These are phyloP conservation scores for Collybia sordida DNA, from an alignment of 768 basidiomycete species.

Conservation along the genomic window DNA sequence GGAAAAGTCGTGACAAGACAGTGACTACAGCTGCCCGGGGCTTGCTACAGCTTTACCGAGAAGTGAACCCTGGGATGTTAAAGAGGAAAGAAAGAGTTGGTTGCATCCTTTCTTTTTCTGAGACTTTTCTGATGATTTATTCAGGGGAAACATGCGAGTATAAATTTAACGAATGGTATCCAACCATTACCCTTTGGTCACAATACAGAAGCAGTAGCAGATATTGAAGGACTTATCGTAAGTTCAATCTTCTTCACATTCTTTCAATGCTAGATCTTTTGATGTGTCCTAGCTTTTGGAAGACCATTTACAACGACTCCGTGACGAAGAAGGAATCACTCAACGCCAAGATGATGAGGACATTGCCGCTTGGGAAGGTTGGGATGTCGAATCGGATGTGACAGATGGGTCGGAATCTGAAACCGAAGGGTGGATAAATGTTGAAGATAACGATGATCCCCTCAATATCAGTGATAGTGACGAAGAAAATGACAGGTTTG, in stretches of 20 bases:
- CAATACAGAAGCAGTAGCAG: constrained; percentile 65
- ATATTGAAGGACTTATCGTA: constrained; percentile 90
- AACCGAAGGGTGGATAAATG: constrained; percentile 78
- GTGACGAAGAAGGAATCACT: constrained; percentile 58
- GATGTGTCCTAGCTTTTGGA: constrained; percentile 67
- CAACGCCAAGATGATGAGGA: constrained; percentile 55
- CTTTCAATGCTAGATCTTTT: not conserved
- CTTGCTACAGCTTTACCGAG: constrained; percentile 87
- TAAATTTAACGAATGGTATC: constrained; percentile 62
- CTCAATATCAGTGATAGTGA: constrained; percentile 88
- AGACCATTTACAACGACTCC: constrained; percentile 75
- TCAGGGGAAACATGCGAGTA: constrained; percentile 89
- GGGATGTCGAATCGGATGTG: constrained; percentile 82
- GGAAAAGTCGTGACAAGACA: constrained; percentile 92
- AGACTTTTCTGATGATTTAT: constrained; percentile 7
- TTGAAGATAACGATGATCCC: constrained; percentile 67
- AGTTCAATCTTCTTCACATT: constrained; percentile 22
- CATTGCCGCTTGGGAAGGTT: constrained; percentile 79
- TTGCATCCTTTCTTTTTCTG: constrained; percentile 3
- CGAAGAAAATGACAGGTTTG: constrained; percentile 39
- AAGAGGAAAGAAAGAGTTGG: constrained; percentile 83
- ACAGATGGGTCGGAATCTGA: constrained; percentile 39
- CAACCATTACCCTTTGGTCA: constrained; percentile 86
- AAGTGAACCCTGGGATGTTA: constrained; percentile 92
- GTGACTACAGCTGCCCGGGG: constrained; percentile 89